Conservation (phyloP, 768 basidiomycete species). For the Hypsizygus marmoreus region DNA sequence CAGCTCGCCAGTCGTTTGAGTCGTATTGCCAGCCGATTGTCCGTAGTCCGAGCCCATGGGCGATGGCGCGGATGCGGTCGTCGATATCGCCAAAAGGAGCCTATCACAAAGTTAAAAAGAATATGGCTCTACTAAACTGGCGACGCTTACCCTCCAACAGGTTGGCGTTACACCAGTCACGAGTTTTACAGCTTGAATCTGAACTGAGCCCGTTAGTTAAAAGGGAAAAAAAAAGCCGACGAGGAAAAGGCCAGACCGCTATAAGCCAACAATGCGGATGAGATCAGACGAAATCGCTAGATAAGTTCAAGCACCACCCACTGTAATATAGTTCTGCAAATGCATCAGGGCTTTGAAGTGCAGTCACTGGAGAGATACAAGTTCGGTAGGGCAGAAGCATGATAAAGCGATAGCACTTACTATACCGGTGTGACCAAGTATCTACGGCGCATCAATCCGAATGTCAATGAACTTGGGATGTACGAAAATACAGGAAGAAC, state of each 20-base stretch:
- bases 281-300: no score
- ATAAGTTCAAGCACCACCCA: slow-evolving; percentile 24
- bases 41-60: slow-evolving; percentile 63
- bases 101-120: slow-evolving; percentile 22
- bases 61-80: slow-evolving; percentile 74
- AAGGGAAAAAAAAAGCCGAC: no score
- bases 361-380: slow-evolving; percentile 44
- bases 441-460: slow-evolving; percentile 30
- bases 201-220: no score
- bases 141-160: slow-evolving; percentile 53
- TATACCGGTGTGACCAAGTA: slow-evolving; percentile 58
- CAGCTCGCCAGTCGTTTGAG: slow-evolving; percentile 73
- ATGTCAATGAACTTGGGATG: not conserved
- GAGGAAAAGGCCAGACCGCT: no score
- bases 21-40: slow-evolving; percentile 77
- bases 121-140: not conserved
- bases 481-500: not conserved
- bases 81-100: slow-evolving; percentile 73
- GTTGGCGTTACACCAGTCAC: slow-evolving; percentile 57
- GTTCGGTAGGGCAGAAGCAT: not conserved
- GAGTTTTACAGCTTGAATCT: slow-evolving; percentile 58
- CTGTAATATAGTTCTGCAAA: slow-evolving; percentile 83
- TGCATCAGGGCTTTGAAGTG: slow-evolving; percentile 60
- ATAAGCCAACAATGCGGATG: no score
- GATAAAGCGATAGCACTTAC: slow-evolving; percentile 31